Conservation (phyloP, 108 stramenopile genomes). For the Hondaea fermentalgiana region DNA sequence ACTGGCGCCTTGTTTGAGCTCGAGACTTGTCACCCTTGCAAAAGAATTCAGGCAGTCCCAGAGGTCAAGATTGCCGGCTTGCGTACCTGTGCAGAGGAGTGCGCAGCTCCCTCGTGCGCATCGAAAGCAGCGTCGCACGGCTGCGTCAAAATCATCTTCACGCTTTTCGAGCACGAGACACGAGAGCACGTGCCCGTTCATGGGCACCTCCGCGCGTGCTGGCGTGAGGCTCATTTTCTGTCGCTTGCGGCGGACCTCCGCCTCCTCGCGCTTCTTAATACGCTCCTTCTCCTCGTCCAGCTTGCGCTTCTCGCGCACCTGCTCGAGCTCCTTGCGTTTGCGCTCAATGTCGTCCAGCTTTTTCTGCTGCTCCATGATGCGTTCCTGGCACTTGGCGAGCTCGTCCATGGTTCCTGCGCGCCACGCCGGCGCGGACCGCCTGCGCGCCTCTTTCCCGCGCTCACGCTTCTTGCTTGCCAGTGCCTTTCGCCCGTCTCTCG, state of each 20-base stretch:
- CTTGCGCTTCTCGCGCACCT: not conserved
- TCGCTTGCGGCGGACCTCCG: not conserved
- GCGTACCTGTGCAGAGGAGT: not conserved
- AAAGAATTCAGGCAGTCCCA: not conserved
- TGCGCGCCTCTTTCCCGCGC: too few relatives aligned
- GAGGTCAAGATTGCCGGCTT: not conserved
- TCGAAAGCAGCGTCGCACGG: not conserved
- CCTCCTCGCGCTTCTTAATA: not conserved
- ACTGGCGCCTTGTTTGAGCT: not conserved
- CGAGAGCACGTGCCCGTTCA: not conserved
- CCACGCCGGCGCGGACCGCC: not conserved
- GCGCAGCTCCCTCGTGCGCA: not conserved
- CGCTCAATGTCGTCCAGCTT: not conserved
- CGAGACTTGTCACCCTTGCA: not conserved
- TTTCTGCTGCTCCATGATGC: not conserved
- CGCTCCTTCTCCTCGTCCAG: constrained; percentile 16
- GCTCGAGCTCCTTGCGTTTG: not conserved
- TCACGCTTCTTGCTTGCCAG: too few relatives aligned
- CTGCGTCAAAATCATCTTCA: not conserved
- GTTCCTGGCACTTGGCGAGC: not conserved
- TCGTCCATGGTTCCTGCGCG: not conserved
- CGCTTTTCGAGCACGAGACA: not conserved
- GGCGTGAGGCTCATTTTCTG: not conserved
- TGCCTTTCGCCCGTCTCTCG: too few relatives aligned
- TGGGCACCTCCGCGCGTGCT: not conserved